Conservation (phyloP, 768 basidiomycete genomes). For the Podaxis sp. region DNA sequence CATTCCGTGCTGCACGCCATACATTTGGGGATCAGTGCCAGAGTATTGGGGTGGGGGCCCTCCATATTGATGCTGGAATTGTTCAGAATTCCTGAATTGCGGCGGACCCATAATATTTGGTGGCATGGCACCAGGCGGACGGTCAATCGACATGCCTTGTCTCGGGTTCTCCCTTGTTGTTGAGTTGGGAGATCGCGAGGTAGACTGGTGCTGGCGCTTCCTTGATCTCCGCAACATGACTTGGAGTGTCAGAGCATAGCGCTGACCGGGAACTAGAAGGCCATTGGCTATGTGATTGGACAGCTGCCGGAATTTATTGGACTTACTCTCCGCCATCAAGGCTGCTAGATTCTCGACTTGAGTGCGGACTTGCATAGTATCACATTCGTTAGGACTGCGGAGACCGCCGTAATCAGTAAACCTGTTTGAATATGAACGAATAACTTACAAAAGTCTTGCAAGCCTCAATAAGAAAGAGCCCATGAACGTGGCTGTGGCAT, state of each 20-base stretch:
- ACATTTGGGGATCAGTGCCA: slow-evolving; percentile 25
- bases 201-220: slow-evolving; percentile 52
- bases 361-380: slow-evolving; percentile 65
- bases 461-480: slow-evolving; percentile 87
- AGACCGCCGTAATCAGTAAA: neutral
- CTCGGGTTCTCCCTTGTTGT: slow-evolving; percentile 17
- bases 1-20: slow-evolving; percentile 17
- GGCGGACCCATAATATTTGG: slow-evolving; percentile 22
- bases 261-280: slow-evolving; percentile 77
- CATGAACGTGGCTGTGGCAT: slow-evolving; percentile 91
- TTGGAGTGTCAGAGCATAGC: slow-evolving; percentile 87
- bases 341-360: slow-evolving; percentile 76
- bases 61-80: slow-evolving; percentile 58
- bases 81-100: slow-evolving; percentile 40
- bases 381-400: slow-evolving; percentile 77
- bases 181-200: slow-evolving; percentile 58
- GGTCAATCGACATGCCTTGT: slow-evolving; percentile 44
- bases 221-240: slow-evolving; percentile 80
- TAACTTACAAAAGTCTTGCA: slow-evolving; percentile 72
- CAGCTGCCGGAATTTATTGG: neutral
- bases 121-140: slow-evolving; percentile 22
- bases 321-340: slow-evolving; percentile 75
- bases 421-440: neutral
- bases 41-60: slow-evolving; percentile 28
- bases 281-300: neutral